Conservation (phyloP, 2,329 filamentous ascomycete genomes). For the Trichoderma koningiopsis region DNA sequence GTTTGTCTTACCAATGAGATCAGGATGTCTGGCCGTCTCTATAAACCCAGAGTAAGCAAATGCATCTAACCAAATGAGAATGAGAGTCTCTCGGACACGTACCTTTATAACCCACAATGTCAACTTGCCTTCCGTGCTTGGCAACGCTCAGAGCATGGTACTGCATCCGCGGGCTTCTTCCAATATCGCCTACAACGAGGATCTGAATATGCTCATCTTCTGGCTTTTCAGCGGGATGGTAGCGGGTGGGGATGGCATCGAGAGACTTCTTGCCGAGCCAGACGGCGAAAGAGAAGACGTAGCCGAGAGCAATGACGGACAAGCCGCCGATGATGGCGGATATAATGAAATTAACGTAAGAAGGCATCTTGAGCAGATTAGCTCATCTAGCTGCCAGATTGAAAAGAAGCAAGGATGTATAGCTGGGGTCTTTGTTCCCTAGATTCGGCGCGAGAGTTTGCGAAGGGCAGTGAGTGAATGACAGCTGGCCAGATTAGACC, state of each 20-base stretch:
- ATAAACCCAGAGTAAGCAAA: not conserved
- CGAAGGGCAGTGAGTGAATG: constrained; percentile 11
- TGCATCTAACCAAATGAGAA: not conserved
- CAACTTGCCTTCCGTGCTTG: constrained; percentile 75
- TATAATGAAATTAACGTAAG: constrained; percentile 35
- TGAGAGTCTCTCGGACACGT: not conserved
- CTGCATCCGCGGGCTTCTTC: constrained; percentile 95
- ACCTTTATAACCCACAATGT: constrained; percentile 89
- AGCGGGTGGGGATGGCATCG: constrained; percentile 39
- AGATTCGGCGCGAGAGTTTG: not conserved
- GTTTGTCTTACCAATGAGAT: constrained; percentile 66
- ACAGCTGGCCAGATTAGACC: constrained; percentile 9
- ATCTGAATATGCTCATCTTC: constrained; percentile 66
- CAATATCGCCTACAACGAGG: constrained; percentile 91
- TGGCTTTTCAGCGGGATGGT: constrained; percentile 39
- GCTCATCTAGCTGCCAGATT: not conserved
- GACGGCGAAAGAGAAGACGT: constrained; percentile 29
- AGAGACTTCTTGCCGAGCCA: constrained; percentile 33
- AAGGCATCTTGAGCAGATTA: not conserved
- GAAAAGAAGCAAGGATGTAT: not conserved
- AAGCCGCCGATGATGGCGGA: constrained; percentile 41
- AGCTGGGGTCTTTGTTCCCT: not conserved
- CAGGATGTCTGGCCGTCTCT: constrained; percentile 82
- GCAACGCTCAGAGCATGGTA: constrained; percentile 95
- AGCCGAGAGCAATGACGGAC: constrained; percentile 38